Evolutionary conservation across 176 grass and related monocot species (phyloP).

Genomic region (Cocos nucifera): DNA sequence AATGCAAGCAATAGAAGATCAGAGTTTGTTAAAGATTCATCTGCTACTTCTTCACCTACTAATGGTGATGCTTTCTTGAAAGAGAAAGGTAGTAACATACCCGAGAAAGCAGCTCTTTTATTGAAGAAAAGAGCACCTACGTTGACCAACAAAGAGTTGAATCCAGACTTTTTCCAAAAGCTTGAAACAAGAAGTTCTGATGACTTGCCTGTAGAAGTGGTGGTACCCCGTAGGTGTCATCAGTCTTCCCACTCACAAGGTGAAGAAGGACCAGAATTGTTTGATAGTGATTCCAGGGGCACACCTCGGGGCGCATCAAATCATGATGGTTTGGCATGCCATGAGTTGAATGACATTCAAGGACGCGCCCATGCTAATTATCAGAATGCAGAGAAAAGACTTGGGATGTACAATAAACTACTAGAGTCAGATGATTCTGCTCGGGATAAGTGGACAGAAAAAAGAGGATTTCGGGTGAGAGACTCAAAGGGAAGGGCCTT

Average conservation of each 20-base stretch:
- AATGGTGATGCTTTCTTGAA: slow-evolving; percentile 36
- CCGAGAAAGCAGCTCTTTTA: slow-evolving; percentile 75
- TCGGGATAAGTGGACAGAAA: slow-evolving; percentile 39
- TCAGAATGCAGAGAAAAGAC: slow-evolving; percentile 43
- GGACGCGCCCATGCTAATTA: slow-evolving; percentile 28
- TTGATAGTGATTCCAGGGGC: slow-evolving; percentile 39
- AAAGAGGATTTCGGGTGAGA: slow-evolving; percentile 46
- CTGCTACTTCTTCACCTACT: slow-evolving; percentile 40
- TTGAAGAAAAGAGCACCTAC: slow-evolving; percentile 74
- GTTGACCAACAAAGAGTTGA: slow-evolving; percentile 71
- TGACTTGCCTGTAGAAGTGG: slow-evolving; percentile 80
- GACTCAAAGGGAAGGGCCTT: slow-evolving; percentile 52
- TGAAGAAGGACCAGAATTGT: slow-evolving; percentile 45
- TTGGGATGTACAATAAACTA: slow-evolving; percentile 10
- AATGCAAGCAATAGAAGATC: slow-evolving; percentile 28
- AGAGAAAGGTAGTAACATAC: slow-evolving; percentile 39
- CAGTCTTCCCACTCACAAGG: slow-evolving; percentile 42
- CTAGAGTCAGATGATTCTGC: slow-evolving; percentile 5
- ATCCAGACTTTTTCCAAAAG: slow-evolving; percentile 92
- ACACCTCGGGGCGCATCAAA: slow-evolving; percentile 34
- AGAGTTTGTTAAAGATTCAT: slow-evolving; percentile 36
- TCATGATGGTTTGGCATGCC: slow-evolving; percentile 32
- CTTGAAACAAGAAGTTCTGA: slow-evolving; percentile 68
- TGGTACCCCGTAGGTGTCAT: slow-evolving; percentile 41
- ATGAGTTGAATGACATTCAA: slow-evolving; percentile 37